Conservation (phyloP, 2,329 filamentous ascomycete genomes). For the Xylariomycetidae sp. region DNA sequence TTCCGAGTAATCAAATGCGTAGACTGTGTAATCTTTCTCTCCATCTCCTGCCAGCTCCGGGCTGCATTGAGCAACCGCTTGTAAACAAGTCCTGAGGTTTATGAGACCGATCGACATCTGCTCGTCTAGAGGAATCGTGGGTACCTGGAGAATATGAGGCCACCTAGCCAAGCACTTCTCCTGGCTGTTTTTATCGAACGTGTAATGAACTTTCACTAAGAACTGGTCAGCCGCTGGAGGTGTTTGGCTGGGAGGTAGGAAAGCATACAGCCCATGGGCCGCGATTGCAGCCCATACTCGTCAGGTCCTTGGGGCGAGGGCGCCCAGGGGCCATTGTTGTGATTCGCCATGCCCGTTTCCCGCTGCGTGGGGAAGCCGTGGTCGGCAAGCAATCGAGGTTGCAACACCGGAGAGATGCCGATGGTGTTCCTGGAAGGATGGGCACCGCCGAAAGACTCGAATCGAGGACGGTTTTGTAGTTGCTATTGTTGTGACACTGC, state of each 20-base stretch:
- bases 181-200: slow-evolving; percentile 84
- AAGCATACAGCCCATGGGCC: slow-evolving; percentile 61
- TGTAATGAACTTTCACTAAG: slow-evolving; percentile 92
- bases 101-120: slow-evolving; percentile 77
- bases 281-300: slow-evolving; percentile 49
- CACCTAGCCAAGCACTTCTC: slow-evolving; percentile 85
- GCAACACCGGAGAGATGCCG: too few relatives aligned
- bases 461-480: too few relatives aligned
- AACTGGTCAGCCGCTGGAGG: slow-evolving; percentile 16
- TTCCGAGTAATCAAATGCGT: slow-evolving; percentile 95
- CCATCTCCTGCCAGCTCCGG: slow-evolving; percentile 73
- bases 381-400: slow-evolving; percentile 1
- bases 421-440: too few relatives aligned
- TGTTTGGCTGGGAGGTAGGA: slow-evolving; percentile 2
- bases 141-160: slow-evolving; percentile 72
- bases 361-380: too few relatives aligned
- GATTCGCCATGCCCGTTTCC: slow-evolving; percentile 18
- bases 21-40: slow-evolving; percentile 87
- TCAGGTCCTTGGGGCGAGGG: slow-evolving; percentile 24
- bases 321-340: slow-evolving; percentile 24
- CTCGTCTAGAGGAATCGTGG: slow-evolving; percentile 76
- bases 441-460: too few relatives aligned
- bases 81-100: slow-evolving; percentile 79
- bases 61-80: slow-evolving; percentile 71
- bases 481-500: too few relatives aligned